Evolutionary conservation across 257 asterid genomes (phyloP), one percentile per base, ranked within the genome.

Genomic region (Ophiorrhiza pumila): DNA sequence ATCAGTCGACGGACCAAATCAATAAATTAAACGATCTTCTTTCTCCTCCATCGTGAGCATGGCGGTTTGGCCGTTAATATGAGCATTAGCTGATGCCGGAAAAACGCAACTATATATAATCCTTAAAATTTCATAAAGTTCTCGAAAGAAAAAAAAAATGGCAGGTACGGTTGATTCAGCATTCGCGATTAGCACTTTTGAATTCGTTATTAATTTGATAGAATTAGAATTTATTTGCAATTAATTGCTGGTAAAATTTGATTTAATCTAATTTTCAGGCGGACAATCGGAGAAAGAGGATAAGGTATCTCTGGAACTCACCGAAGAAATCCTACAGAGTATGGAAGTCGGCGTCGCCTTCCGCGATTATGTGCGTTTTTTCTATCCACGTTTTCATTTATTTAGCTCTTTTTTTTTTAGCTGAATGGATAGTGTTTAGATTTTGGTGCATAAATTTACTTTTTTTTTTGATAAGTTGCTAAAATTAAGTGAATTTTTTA

Each of bases 331-430:
- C 59, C 84, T 95, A 60, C 98, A 89, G 84, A 86, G 94, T 86
- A 95, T 95, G 99, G 99, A 95, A 86, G 99, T 95, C 46, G 97
- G 99, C 81, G 83, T 90, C 86, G 91, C 93, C 32, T 95, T 95
- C 73, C 98, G 99, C 60, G 98, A 94, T 71, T 90, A 91, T 66
- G 98, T 91, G 80, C 15, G 67, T 25, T 7, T 67, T 49, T 69
- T 55, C 9, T 11, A 2, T 8, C 14, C 25, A 45, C 4, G 4
- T 34, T 76, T 11, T 50, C 18, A 34, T 49, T 15, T 45, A 13
- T 61, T 46, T 7, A 37, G n/a, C n/a, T n/a, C n/a, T n/a, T n/a
- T n/a, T n/a, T 13, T 22, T n/a, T 53, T 12, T 14, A 35, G 67
- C 37, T 34, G 15, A 20, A 20, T 64, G 35, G 4, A 10, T 62